These are phyloP conservation scores for Capsella rubella DNA, from an alignment of 441 rosid species.

Conservation along the genomic window DNA sequence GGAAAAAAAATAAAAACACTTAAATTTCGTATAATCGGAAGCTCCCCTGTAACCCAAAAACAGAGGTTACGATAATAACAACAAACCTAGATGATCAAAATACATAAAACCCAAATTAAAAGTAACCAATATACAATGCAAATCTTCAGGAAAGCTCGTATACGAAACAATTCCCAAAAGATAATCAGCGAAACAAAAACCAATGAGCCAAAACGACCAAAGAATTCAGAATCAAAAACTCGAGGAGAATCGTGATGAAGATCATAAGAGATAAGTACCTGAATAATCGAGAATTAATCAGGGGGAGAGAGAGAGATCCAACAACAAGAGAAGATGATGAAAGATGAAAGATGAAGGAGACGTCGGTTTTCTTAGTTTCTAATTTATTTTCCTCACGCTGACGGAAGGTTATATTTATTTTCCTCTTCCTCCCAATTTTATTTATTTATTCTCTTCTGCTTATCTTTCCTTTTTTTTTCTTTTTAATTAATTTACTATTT, in stretches of 20 bases:
- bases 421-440: not conserved
- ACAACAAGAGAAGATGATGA: constrained; percentile 27
- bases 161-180: not conserved
- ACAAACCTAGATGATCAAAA: constrained; percentile 8
- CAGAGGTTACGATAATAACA: not conserved
- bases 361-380: constrained; percentile 28
- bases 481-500: not conserved
- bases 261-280: constrained; percentile 37
- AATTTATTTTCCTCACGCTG: constrained; percentile 21
- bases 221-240: constrained; percentile 12
- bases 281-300: constrained; percentile 34
- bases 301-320: constrained; percentile 43
- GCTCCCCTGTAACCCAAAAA: constrained; percentile 26
- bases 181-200: constrained; percentile 17
- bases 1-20: not conserved
- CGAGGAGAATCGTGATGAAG: constrained; percentile 14
- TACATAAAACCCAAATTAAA: not conserved
- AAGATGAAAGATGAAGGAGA: constrained; percentile 1
- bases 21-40: not conserved
- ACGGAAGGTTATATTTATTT: constrained; percentile 23
- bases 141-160: constrained; percentile 30
- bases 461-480: not conserved
- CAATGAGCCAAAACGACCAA: constrained; percentile 6
- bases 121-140: constrained; percentile 32
- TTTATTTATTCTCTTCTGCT: not conserved